Base-by-base conservation (phyloP, 331 rosid genomes). In the Malus hybrid region DNA sequence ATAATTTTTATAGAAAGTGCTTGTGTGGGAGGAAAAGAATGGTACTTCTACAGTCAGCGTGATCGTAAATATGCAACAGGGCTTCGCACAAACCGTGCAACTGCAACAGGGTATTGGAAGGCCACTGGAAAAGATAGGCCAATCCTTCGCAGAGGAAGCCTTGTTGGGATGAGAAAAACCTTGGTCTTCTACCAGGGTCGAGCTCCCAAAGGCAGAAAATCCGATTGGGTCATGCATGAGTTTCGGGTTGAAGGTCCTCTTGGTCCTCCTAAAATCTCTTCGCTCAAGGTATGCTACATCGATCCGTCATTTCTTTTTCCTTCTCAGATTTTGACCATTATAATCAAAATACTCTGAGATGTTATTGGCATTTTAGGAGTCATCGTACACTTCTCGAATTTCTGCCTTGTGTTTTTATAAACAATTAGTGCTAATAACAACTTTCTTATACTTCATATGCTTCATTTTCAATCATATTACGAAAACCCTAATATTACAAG, bases 221-320 rank as follows among this genome's bases (percentile, higher is more conserved):
- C 96, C 29, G 92, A 93, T 5, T 93, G 98, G 98, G 98, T 93
- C 57, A 93, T 93, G 97, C 97, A 93, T 72, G 98, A 93, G 62
- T 93, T 93, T 78, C 88, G 98, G 22, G 83, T 93, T 71, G 92
- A 91, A 70, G 87, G 84, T 11, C 86, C 92, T 15, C 81, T 80
- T 78, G 87, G 79, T 69, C 85, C 86, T 62, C 88, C 94, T 62
- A 74, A 79, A 53, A 12, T 81, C 55, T 79, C 91, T 32, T 78
- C 93, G 28, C 80, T 77, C 30, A 86, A 86, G 98, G 98, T 93
- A 80, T 48, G 2, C 19, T 4, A 11, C 57, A 26, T 42, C 11
- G 8, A 39, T 64, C 26, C 10, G 12, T 57, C 26, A 7, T 57
- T 57, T 57, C 5, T 1, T 57, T 56, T 7, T 6, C 11, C 24